Evolutionary conservation across 2,329 filamentous ascomycete species (phyloP).

Genomic region (Xylariaceae sp.): DNA sequence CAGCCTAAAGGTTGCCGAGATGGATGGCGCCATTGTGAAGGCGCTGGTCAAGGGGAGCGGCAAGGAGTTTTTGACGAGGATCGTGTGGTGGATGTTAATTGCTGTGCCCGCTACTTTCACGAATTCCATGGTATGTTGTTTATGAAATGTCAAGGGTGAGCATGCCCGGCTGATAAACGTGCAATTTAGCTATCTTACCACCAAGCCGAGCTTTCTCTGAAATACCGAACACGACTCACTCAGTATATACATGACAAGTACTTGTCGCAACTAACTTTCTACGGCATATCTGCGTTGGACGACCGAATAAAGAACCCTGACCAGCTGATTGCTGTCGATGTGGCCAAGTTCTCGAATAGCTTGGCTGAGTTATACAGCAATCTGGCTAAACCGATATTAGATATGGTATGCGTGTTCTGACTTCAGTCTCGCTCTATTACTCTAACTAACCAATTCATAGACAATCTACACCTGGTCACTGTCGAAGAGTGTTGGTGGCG

Average conservation of each 20-base stretch:
- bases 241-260: constrained; percentile 94
- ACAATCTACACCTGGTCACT: constrained; percentile 92
- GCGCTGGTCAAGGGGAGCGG: constrained; percentile 88
- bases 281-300: constrained; percentile 90
- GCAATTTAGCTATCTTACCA: constrained; percentile 78
- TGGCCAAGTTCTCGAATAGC: constrained; percentile 93
- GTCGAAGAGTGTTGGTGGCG: constrained; percentile 91
- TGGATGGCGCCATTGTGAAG: constrained; percentile 92
- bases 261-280: constrained; percentile 96
- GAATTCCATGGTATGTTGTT: constrained; percentile 82
- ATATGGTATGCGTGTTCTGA: constrained; percentile 62
- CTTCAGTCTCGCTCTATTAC: background rate
- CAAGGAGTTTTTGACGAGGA: constrained; percentile 80
- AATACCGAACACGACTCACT: constrained; percentile 91
- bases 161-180: background rate
- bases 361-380: constrained; percentile 95
- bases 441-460: constrained; percentile 37
- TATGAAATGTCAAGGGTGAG: background rate
- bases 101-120: constrained; percentile 95
- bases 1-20: constrained; percentile 90
- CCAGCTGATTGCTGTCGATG: constrained; percentile 94
- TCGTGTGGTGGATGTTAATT: constrained; percentile 98
- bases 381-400: constrained; percentile 86
- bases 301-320: constrained; percentile 98
- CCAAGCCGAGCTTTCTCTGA: constrained; percentile 88